Conservation (phyloP, 345 rosid genomes). For the Aethionema arabicum region DNA sequence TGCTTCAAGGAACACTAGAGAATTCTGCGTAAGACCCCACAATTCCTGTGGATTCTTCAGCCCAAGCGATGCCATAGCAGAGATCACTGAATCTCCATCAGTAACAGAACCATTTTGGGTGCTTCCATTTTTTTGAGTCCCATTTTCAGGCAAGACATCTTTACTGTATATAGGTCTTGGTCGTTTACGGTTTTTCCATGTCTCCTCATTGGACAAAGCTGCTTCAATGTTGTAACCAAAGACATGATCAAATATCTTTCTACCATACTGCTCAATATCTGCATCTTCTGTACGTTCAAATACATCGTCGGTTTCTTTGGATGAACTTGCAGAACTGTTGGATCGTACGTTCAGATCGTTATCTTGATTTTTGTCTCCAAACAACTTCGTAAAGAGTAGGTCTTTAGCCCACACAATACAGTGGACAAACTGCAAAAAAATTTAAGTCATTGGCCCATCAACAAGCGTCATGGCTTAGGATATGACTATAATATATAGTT, state of each 20-base stretch:
- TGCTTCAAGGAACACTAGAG: conserved; percentile 81
- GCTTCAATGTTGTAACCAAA: conserved; percentile 93
- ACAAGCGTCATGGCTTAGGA: conserved; percentile 9
- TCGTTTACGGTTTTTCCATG: conserved; percentile 80
- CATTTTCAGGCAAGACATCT: conserved; percentile 57
- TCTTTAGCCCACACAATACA: conserved; percentile 99
- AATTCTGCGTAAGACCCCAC: conserved; percentile 83
- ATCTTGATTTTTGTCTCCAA: conserved; percentile 93
- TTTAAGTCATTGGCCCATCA: conserved; percentile 10
- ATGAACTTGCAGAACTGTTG: conserved; percentile 57
- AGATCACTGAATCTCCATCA: conserved; percentile 44
- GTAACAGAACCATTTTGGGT: conserved; percentile 40
- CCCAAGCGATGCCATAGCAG: conserved; percentile 87
- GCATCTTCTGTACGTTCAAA: conserved; percentile 69
- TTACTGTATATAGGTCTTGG: conserved; percentile 82
- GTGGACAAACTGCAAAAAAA: conserved; percentile 84
- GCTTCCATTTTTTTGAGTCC: conserved; percentile 62
- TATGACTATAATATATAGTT: conserved; percentile 5
- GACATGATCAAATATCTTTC: conserved; percentile 94
- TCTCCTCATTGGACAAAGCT: conserved; percentile 92
- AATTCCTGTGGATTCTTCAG: conserved; percentile 95
- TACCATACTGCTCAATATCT: conserved; percentile 79
- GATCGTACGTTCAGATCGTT: conserved; percentile 96
- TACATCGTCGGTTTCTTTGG: conserved; percentile 68
- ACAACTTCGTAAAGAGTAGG: conserved; percentile 89